Evolutionary conservation across 2,329 filamentous ascomycete species (phyloP).

Genomic region (Aureobasidium musti): DNA sequence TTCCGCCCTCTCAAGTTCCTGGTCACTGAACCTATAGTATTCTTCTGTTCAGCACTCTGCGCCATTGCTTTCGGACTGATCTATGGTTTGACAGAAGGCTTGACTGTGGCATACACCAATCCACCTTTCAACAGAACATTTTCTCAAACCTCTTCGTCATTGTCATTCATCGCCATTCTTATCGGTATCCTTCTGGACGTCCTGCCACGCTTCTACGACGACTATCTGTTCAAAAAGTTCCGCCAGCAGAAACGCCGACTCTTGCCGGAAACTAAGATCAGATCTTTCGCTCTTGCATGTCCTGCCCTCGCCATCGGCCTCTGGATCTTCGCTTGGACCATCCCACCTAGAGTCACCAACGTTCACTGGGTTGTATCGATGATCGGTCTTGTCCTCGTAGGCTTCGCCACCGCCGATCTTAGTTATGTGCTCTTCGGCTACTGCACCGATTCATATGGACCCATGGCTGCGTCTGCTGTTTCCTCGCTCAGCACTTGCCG

Average conservation of each 20-base stretch:
- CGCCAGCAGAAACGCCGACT: constrained; percentile 34
- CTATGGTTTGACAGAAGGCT: constrained; percentile 33
- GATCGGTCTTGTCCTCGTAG: constrained; percentile 46
- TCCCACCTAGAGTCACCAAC: constrained; percentile 43
- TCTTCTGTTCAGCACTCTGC: constrained; percentile 42
- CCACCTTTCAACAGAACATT: constrained; percentile 40
- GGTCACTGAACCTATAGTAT: constrained; percentile 52
- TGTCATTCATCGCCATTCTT: constrained; percentile 63
- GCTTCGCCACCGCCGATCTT: constrained; percentile 51
- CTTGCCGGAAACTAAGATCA: constrained; percentile 49
- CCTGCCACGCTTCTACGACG: constrained; percentile 47
- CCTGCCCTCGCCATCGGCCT: constrained; percentile 47
- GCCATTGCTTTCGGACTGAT: constrained; percentile 34
- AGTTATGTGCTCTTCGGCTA: constrained; percentile 45
- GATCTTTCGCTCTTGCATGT: constrained; percentile 47
- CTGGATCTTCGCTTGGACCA: constrained; percentile 50
- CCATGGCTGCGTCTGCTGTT: constrained; percentile 46
- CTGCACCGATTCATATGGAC: constrained; percentile 47
- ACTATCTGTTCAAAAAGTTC: constrained; percentile 37
- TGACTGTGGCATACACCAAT: constrained; percentile 35
- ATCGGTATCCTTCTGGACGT: constrained; percentile 50
- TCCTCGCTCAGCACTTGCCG: constrained; percentile 44
- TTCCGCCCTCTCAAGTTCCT: constrained; percentile 49
- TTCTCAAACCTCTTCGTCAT: constrained; percentile 49
- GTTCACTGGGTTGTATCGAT: constrained; percentile 48